Percentiles rank a stretch among this genome's conserved stretches.
Evolutionary conservation across 148 eudicot genomes (phyloP).

Genomic region (Beta vulgaris): DNA sequence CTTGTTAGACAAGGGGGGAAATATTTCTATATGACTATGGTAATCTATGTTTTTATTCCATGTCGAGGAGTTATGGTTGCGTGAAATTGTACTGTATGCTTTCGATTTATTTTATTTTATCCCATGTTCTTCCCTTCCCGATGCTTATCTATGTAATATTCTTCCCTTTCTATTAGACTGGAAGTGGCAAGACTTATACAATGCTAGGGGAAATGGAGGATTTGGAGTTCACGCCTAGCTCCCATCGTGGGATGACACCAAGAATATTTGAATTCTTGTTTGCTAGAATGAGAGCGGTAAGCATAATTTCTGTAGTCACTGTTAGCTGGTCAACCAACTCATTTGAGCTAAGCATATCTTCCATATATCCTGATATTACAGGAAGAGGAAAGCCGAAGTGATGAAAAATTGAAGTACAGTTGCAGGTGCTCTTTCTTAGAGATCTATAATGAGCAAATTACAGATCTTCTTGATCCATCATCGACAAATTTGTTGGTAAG

Average conservation of each 20-base stretch:
- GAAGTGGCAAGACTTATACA: slow-evolving; percentile 96
- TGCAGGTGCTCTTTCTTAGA: slow-evolving; percentile 98
- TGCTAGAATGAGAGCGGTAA: slow-evolving; percentile 95
- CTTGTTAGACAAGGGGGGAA: no score
- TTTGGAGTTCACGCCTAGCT: slow-evolving; percentile 72
- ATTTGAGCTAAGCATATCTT: background rate
- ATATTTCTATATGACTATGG: no score
- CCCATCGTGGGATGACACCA: slow-evolving; percentile 93
- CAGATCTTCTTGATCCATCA: slow-evolving; percentile 95
- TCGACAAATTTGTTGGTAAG: slow-evolving; percentile 87
- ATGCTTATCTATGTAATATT: background rate
- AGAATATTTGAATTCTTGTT: slow-evolving; percentile 95
- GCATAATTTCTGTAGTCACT: background rate
- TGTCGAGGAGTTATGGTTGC: no score
- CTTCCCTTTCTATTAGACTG: slow-evolving; percentile 48
- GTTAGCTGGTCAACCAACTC: slow-evolving; percentile 4
- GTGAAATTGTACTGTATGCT: background rate
- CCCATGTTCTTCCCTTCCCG: background rate
- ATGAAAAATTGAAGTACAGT: slow-evolving; percentile 73
- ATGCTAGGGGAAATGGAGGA: slow-evolving; percentile 97
- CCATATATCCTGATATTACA: slow-evolving; percentile 24
- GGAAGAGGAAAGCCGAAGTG: slow-evolving; percentile 97
- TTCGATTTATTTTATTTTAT: no score
- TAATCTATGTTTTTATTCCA: no score
- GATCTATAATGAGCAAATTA: slow-evolving; percentile 93